Conservation (phyloP, 495 filamentous ascomycete species). For the Aspergillus indologenus region DNA sequence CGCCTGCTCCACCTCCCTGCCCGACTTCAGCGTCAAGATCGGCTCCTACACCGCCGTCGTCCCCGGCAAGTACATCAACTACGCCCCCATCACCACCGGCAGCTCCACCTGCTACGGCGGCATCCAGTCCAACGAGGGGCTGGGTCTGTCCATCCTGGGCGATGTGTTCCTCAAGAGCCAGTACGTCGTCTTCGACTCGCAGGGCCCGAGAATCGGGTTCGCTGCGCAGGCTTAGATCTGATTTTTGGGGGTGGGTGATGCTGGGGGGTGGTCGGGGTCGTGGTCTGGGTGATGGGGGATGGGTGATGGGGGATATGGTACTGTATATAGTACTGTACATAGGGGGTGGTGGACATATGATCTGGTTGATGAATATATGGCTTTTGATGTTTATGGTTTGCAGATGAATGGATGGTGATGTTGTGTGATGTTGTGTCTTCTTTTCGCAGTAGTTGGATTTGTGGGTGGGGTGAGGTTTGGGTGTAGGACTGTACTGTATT, state of each 20-base stretch:
- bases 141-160: conserved; percentile 69
- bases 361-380: too few relatives aligned
- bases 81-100: conserved; percentile 37
- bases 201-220: conserved; percentile 57
- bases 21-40: conserved; percentile 60
- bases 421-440: too few relatives aligned
- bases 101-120: conserved; percentile 60
- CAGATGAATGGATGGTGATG: too few relatives aligned
- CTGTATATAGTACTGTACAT: too few relatives aligned
- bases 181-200: conserved; percentile 70
- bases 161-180: conserved; percentile 78
- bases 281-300: not conserved
- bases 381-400: too few relatives aligned
- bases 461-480: too few relatives aligned
- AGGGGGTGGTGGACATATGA: not conserved
- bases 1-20: conserved; percentile 60
- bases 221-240: conserved; percentile 42
- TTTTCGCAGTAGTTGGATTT: too few relatives aligned
- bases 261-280: too few relatives aligned
- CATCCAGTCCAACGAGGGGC: conserved; percentile 59
- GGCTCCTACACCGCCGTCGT: conserved; percentile 42
- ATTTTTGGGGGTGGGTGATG: too few relatives aligned
- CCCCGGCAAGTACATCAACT: conserved; percentile 44
- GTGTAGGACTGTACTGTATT: too few relatives aligned
- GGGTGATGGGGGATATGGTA: not conserved